Evolutionary conservation across 495 filamentous ascomycete genomes (phyloP), one percentile per base, ranked within the genome.

Genomic region (Penicillium roqueforti): DNA sequence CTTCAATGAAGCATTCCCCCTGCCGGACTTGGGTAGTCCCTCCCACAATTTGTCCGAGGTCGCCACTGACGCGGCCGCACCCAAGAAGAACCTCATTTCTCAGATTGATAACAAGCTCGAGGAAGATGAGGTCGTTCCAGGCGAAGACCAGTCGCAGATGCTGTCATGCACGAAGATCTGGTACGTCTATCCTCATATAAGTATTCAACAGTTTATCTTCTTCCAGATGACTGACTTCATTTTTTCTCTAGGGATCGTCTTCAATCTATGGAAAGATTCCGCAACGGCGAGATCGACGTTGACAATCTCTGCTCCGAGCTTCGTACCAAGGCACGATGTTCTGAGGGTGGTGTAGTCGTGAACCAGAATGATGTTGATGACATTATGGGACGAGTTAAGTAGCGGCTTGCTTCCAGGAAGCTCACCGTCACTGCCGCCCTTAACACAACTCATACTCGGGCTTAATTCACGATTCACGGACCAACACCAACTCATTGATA

Each of bases 281-380:
- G 87, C 60, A 85, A 81, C 43, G 92, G 91, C 59, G 88, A 92
- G 57, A 83, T 96, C 55, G 93, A 99, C 59, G 86, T 99, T 59
- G 95, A 99, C 65, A 81, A 83, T 49, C 80, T 99, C 11, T 99
- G 95, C 72, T 84, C 87, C 6, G 91, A 99, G 57, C 81, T 99
- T n/a, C 87, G 91, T 53, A 87, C 87, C 62, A 99, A 99, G 73
- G 95, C 95, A 41, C 92, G 92, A 66, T 99, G 95, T 66, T 95
- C 91, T 1, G 93, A 95, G 63, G 83, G 79, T 23, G 92, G 93
- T 25, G 88, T 92, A n/a, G 90, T 97, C 20, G 87, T 98, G 44
- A 87, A 89, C 59, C 82, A 96, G 71, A 83, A 83, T 38, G 91
- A 97, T 67, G 92, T 97, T 61, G 85, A 95, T 62, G 79, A 77